phyloP scores from a whole-genome alignment of 2,329 filamentous ascomycete species.

The Byssothecium circinans region DNA sequence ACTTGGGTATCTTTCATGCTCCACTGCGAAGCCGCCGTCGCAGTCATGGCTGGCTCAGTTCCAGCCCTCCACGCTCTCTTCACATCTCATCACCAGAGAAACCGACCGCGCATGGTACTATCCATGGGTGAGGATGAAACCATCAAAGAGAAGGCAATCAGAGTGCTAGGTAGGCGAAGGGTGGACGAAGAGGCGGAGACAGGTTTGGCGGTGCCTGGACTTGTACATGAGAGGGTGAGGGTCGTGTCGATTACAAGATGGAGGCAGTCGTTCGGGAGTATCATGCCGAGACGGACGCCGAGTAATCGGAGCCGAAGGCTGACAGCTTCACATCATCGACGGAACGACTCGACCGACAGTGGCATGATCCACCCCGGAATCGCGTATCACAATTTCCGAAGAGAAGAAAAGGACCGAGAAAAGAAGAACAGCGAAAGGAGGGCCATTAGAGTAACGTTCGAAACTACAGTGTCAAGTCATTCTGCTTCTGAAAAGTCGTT shows the following conservation, averaged over 20 bases:
- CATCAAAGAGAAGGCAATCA: background rate
- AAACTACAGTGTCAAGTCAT: conserved; percentile 10
- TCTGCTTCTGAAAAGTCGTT: background rate
- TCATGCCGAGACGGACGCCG: conserved; percentile 3
- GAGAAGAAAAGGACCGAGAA: conserved; percentile 4
- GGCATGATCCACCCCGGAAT: conserved; percentile 5
- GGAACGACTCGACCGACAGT: conserved; percentile 7
- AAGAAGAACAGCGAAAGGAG: background rate
- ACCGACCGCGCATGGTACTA: background rate
- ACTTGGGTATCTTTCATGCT: conserved; percentile 15
- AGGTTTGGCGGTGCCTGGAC: background rate
- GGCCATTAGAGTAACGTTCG: conserved; percentile 5
- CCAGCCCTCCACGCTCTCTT: conserved; percentile 14
- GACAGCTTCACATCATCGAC: background rate
- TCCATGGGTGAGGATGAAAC: background rate
- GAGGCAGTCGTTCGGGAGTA: conserved; percentile 4
- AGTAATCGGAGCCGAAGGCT: background rate
- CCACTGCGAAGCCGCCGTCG: conserved; percentile 16
- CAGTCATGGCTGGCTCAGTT: conserved; percentile 13
- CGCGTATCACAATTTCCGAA: conserved; percentile 10
- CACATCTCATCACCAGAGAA: conserved; percentile 3
- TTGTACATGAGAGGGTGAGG: background rate
- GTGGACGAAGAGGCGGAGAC: background rate
- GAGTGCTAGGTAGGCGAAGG: background rate
- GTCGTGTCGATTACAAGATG: conserved; percentile 3